Percentiles rank a stretch among this genome's conserved stretches.
phyloP scores from a whole-genome alignment of 176 grass and related monocot genomes.

The Carex pumila region DNA sequence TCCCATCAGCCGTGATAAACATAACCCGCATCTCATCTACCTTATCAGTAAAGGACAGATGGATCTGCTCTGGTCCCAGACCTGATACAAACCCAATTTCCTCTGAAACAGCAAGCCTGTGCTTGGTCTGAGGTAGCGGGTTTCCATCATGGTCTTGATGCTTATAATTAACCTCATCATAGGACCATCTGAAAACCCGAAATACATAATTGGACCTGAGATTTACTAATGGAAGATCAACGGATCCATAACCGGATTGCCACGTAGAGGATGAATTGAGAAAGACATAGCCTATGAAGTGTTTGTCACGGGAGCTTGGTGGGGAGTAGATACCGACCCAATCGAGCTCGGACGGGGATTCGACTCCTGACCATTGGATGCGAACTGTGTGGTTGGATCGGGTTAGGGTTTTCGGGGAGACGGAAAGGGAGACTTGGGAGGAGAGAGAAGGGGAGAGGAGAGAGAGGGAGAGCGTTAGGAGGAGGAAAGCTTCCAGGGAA shows the following conservation, averaged over 20 bases:
- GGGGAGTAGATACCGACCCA: slow-evolving; percentile 84
- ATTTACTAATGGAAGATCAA: slow-evolving; percentile 55
- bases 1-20: slow-evolving; percentile 61
- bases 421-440: slow-evolving; percentile 34
- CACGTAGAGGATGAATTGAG: slow-evolving; percentile 64
- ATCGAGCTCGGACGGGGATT: slow-evolving; percentile 63
- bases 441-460: slow-evolving; percentile 32
- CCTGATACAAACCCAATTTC: slow-evolving; percentile 38
- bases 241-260: slow-evolving; percentile 40
- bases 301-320: slow-evolving; percentile 45
- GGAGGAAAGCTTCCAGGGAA: slow-evolving; percentile 10
- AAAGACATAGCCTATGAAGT: slow-evolving; percentile 91
- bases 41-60: slow-evolving; percentile 68
- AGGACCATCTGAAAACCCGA: slow-evolving; percentile 81
- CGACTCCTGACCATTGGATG: slow-evolving; percentile 57
- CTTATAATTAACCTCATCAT: slow-evolving; percentile 51
- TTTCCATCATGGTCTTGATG: slow-evolving; percentile 74
- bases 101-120: slow-evolving; percentile 49
- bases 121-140: slow-evolving; percentile 53
- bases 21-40: slow-evolving; percentile 84
- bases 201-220: slow-evolving; percentile 76
- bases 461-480: slow-evolving; percentile 31
- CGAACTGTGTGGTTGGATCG: slow-evolving; percentile 30
- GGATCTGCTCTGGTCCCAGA: slow-evolving; percentile 48
- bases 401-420: slow-evolving; percentile 39